Evolutionary conservation across 2,329 filamentous ascomycete genomes (phyloP).

Genomic region (Sporothrix humicola): DNA sequence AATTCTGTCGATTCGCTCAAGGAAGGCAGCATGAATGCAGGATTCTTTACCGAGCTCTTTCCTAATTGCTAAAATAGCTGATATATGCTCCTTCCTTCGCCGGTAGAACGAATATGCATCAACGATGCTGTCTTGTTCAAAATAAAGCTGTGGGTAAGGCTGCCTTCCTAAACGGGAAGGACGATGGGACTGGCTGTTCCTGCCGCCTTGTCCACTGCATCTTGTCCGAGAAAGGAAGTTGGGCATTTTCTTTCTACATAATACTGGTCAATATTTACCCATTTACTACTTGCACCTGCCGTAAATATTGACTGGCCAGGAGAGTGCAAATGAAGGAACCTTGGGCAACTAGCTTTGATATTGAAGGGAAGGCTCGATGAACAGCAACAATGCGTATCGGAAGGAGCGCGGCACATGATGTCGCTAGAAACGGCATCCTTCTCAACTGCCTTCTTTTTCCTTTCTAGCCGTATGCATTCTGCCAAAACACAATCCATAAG

Average conservation of each 20-base stretch:
- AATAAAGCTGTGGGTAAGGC: not conserved
- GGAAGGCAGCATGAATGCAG: not conserved
- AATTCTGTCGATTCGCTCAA: not conserved
- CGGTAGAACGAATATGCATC: too few species aligned
- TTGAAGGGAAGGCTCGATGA: not conserved
- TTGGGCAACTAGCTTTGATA: not conserved
- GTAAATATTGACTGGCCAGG: not conserved
- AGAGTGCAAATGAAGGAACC: not conserved
- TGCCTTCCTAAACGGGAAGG: constrained; percentile 26
- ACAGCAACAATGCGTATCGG: not conserved
- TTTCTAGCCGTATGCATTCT: not conserved
- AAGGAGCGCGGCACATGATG: not conserved
- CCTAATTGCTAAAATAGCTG: too few species aligned
- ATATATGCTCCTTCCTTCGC: not conserved
- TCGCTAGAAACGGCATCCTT: too few species aligned
- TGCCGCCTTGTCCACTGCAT: not conserved
- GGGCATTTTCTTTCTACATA: not conserved
- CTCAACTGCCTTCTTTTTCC: too few species aligned
- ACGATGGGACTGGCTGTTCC: not conserved
- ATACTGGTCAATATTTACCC: not conserved
- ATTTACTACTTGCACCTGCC: not conserved
- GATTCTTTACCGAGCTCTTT: not conserved
- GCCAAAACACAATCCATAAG: not conserved
- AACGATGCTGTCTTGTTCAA: not conserved
- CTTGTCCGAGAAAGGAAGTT: constrained; percentile 21